Evolutionary conservation across 2,329 filamentous ascomycete species (phyloP).

Genomic region (Microdochium paspali): DNA sequence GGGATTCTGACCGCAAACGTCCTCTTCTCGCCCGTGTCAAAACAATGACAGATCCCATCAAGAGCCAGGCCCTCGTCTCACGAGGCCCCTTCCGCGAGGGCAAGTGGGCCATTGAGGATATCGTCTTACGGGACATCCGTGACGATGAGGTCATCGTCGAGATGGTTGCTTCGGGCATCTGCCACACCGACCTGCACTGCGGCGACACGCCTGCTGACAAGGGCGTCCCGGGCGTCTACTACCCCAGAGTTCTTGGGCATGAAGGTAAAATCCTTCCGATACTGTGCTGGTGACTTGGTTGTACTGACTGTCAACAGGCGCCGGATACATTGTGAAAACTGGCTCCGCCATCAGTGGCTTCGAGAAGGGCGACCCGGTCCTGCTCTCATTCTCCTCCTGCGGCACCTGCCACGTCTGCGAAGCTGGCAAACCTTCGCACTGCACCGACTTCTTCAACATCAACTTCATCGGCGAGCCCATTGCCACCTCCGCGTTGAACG

Average conservation of each 20-base stretch:
- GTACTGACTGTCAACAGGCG: slow-evolving; percentile 4
- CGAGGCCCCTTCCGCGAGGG: slow-evolving; percentile 19
- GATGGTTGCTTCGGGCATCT: slow-evolving; percentile 24
- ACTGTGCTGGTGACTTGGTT: slow-evolving; percentile 14
- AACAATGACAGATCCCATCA: slow-evolving; percentile 9
- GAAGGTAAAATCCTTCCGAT: slow-evolving; percentile 22
- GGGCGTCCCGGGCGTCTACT: slow-evolving; percentile 24
- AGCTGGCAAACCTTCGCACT: slow-evolving; percentile 15
- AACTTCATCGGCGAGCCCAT: slow-evolving; percentile 44
- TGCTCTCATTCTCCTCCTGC: slow-evolving; percentile 24
- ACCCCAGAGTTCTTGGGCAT: slow-evolving; percentile 40
- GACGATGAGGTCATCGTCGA: slow-evolving; percentile 21
- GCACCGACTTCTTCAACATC: slow-evolving; percentile 32
- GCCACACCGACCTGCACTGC: slow-evolving; percentile 12
- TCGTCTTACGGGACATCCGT: slow-evolving; percentile 15
- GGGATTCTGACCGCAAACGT: too few relatives aligned
- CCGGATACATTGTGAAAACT: slow-evolving; percentile 1
- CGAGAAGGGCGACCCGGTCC: slow-evolving; percentile 14
- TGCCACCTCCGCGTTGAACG: slow-evolving; percentile 4
- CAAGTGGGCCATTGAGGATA: slow-evolving; percentile 20
- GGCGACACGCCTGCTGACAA: slow-evolving; percentile 10
- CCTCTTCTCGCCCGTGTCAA: too few relatives aligned
- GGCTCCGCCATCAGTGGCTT: background rate
- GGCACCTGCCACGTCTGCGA: slow-evolving; percentile 15
- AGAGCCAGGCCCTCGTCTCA: slow-evolving; percentile 18